Evolutionary conservation across 2,329 filamentous ascomycete species (phyloP).

Genomic region (Corynespora cassiicola): DNA sequence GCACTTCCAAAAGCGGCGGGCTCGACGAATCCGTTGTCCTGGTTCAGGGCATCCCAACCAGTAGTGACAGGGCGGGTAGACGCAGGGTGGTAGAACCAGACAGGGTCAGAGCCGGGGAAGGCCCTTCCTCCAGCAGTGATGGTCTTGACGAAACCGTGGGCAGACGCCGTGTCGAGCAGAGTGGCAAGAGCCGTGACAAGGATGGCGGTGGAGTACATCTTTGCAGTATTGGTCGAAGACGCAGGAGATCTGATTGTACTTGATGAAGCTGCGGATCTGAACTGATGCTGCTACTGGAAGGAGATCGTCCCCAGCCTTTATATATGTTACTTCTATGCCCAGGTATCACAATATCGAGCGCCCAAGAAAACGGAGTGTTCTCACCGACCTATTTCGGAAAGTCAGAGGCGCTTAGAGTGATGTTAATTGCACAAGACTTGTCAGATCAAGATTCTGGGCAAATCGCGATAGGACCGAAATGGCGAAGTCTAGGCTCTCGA

Average conservation of each 20-base stretch:
- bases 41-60: constrained; percentile 45
- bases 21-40: constrained; percentile 45
- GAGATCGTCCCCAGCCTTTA: constrained; percentile 2
- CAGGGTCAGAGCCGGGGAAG: constrained; percentile 37
- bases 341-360: too few relatives aligned
- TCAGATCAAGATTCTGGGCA: neutral
- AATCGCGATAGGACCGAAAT: constrained; percentile 8
- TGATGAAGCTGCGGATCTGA: constrained; percentile 2
- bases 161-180: constrained; percentile 27
- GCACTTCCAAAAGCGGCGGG: constrained; percentile 29
- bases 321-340: neutral
- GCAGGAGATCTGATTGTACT: neutral
- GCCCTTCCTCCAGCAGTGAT: constrained; percentile 29
- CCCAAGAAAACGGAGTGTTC: too few relatives aligned
- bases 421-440: too few relatives aligned
- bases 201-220: constrained; percentile 15
- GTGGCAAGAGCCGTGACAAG: constrained; percentile 24
- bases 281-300: constrained; percentile 4
- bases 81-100: constrained; percentile 38
- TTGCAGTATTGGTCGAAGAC: neutral
- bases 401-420: too few relatives aligned
- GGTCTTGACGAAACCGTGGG: constrained; percentile 39
- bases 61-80: constrained; percentile 32
- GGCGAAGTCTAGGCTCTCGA: constrained; percentile 6
- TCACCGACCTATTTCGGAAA: too few relatives aligned